Evolutionary conservation across 352 stramenopile genomes (phyloP), one percentile per base, ranked within the genome.

Genomic region (Phytopythium kandeliae): DNA sequence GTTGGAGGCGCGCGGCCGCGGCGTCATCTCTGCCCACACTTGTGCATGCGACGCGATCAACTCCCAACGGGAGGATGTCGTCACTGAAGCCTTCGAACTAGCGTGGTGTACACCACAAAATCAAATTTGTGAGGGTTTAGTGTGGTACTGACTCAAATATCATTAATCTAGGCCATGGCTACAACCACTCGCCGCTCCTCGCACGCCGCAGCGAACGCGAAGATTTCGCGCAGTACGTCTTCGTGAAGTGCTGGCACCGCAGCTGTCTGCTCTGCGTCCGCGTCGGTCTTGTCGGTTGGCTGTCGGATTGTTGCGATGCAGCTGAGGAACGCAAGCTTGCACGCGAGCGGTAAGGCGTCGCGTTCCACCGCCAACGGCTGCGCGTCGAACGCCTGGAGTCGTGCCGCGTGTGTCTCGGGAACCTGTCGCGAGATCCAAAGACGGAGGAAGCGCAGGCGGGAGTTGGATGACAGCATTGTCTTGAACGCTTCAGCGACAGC

Each of bases 281-380:
- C 19, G 8, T 9, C 25, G 21, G 8, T 11, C 4, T 22, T 5
- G 12, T 31, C 21, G 17, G 19, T 19, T 4, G 30, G 7, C 19
- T 41, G 22, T 12, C 9, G n/a, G 10, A 11, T 34, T 0, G 43
- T 9, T 4, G 24, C 7, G 30, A 51, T 5, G 22, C 45, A 51
- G 30, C 19, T 31, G 28, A 51, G 31, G 30, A 51, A 30, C 21
- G 45, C 45, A 30, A 51, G 28, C n/a, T 51, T 51, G 28, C 25
- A 38, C 9, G 4, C n/a, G 13, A 40, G 31, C 21, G 45, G 28
- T 12, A 41, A 21, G 7, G 7, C n/a, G 1, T 51, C 45, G 28
- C 31, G 28, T 4, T 21, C 30, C 16, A 51, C 28, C 3, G 45
- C 8, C 10, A 51, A 1, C 21, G 31, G 31, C 6, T 51, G 45